Percentiles rank a stretch among this genome's conserved stretches.
phyloP scores from a whole-genome alignment of 768 basidiomycete species.

The Kwoniella bestiolae region DNA sequence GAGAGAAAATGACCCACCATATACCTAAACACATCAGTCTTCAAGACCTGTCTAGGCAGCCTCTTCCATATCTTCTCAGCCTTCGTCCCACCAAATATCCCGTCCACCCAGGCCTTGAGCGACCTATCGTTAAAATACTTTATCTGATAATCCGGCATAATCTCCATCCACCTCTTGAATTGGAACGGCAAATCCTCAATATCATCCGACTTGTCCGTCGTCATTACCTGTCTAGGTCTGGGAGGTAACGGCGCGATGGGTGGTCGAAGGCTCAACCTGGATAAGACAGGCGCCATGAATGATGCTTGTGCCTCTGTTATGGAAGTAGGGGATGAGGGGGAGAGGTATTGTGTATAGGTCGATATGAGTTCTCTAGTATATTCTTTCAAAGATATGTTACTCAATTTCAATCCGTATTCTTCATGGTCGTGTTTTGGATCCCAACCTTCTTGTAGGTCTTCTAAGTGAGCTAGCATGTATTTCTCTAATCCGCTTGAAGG shows the following conservation, averaged over 20 bases:
- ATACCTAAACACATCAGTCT: constrained; percentile 49
- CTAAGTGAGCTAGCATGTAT: constrained; percentile 30
- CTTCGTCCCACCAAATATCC: constrained; percentile 37
- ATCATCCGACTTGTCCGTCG: constrained; percentile 36
- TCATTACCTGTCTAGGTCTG: constrained; percentile 37
- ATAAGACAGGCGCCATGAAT: constrained; percentile 38
- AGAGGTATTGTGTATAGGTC: constrained; percentile 34
- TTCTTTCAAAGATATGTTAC: constrained; percentile 27
- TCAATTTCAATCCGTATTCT: constrained; percentile 33
- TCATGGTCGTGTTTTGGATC: constrained; percentile 27
- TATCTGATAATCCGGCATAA: constrained; percentile 46
- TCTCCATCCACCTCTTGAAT: constrained; percentile 42
- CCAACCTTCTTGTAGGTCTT: constrained; percentile 22
- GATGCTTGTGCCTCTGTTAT: constrained; percentile 1
- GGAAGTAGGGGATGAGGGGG: background rate
- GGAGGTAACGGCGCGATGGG: constrained; percentile 36
- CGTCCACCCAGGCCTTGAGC: constrained; percentile 39
- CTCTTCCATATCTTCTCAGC: constrained; percentile 39
- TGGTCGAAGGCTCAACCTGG: constrained; percentile 40
- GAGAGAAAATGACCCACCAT: too few relatives aligned
- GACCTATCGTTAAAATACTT: constrained; percentile 40
- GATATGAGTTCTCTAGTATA: constrained; percentile 38
- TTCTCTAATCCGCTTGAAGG: constrained; percentile 30
- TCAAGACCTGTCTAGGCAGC: constrained; percentile 43
- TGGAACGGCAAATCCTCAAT: constrained; percentile 34